A percentile compares a stretch with the other conserved stretches of the same genome.
phyloP scores from a whole-genome alignment of 805 yeast genomes.

The Candida dajiaensis region DNA sequence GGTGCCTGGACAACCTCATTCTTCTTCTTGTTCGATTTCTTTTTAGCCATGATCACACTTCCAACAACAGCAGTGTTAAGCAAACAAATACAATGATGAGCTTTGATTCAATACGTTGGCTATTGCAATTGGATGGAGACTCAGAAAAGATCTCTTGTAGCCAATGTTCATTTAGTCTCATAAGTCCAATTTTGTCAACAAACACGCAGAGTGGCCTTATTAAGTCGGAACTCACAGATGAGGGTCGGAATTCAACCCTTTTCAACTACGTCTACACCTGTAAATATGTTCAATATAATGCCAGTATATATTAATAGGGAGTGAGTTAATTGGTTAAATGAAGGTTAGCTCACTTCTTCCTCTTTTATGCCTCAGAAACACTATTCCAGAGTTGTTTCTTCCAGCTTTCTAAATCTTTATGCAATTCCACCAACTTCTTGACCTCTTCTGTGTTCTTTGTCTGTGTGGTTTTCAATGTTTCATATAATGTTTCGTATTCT shows the following conservation, averaged over 20 bases:
- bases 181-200: too few species aligned
- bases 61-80: background rate
- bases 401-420: conserved; percentile 47
- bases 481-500: conserved; percentile 44
- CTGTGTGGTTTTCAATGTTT: conserved; percentile 13
- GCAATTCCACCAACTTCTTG: conserved; percentile 42
- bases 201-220: too few species aligned
- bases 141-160: too few species aligned
- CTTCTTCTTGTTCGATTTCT: conserved; percentile 3
- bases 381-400: conserved; percentile 49
- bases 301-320: too few species aligned
- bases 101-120: too few species aligned
- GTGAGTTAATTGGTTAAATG: background rate
- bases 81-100: too few species aligned
- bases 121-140: too few species aligned
- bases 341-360: background rate
- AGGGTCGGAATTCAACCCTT: too few species aligned
- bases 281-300: too few species aligned
- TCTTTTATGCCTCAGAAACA: conserved; percentile 4
- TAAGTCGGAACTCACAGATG: too few species aligned
- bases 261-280: too few species aligned
- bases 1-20: background rate
- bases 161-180: too few species aligned
- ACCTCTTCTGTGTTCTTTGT: conserved; percentile 12
- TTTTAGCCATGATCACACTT: conserved; percentile 10